These are phyloP conservation scores for Suhomyces guaymorum DNA, from an alignment of 1,139 yeast genomes.

Conservation along the genomic window DNA sequence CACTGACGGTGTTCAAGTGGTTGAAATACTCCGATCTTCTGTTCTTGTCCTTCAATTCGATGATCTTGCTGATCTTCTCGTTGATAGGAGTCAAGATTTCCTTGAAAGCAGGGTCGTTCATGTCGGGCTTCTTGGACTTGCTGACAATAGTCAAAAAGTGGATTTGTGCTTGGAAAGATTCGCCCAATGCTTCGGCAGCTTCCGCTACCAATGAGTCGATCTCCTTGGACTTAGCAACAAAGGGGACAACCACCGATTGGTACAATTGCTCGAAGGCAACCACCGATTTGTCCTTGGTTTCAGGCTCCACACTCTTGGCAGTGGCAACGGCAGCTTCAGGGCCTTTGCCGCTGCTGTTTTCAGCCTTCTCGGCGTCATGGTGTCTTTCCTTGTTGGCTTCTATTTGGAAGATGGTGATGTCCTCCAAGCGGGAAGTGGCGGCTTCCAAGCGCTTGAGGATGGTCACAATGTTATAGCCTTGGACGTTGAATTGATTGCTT, in stretches of 20 bases:
- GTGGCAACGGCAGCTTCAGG: constrained; percentile 18
- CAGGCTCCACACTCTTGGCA: constrained; percentile 6
- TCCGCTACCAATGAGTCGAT: constrained; percentile 67
- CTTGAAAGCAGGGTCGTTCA: constrained; percentile 53
- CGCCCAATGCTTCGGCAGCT: constrained; percentile 54
- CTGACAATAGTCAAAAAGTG: constrained; percentile 60
- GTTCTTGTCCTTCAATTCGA: constrained; percentile 69
- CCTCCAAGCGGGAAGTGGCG: constrained; percentile 90
- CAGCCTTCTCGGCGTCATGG: too few species aligned
- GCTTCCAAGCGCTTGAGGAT: constrained; percentile 84
- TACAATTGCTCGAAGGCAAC: constrained; percentile 57
- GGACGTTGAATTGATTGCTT: constrained; percentile 55
- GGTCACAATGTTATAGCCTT: constrained; percentile 80
- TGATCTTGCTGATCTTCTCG: constrained; percentile 56
- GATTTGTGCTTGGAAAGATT: constrained; percentile 63
- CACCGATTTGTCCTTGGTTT: constrained; percentile 41
- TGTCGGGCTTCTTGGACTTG: constrained; percentile 64
- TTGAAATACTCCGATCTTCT: constrained; percentile 65
- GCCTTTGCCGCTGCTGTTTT: too few species aligned
- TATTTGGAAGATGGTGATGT: constrained; percentile 78
- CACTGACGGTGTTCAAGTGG: constrained; percentile 80
- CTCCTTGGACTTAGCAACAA: constrained; percentile 54
- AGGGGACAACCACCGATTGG: constrained; percentile 56
- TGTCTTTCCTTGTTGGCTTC: constrained; percentile 30
- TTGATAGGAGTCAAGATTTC: constrained; percentile 71